Conservation (phyloP, 192 early-diverging fungal genomes). For the Funneliformis mosseae region DNA sequence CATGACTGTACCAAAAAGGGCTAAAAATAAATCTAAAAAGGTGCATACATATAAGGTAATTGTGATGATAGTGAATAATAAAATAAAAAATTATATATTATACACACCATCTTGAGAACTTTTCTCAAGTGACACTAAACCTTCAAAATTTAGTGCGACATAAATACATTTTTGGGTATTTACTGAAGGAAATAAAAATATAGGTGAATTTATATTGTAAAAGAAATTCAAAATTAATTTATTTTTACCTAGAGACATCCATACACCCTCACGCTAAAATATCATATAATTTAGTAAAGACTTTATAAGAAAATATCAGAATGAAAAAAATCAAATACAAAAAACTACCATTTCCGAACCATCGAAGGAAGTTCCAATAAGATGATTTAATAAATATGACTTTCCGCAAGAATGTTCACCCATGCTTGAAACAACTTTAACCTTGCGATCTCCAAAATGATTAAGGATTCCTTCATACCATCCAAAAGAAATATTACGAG, state of each 20-base stretch:
- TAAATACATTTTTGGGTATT: conserved; percentile 11
- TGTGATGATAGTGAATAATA: neutral
- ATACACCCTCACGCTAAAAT: conserved; percentile 32
- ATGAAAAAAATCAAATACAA: neutral
- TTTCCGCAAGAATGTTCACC: conserved; percentile 35
- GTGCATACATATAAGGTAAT: neutral
- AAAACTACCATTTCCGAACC: conserved; percentile 26
- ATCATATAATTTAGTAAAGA: neutral
- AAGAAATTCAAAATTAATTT: too few species aligned
- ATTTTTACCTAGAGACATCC: conserved; percentile 28
- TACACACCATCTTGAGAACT: conserved; percentile 19
- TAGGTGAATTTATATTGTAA: neutral
- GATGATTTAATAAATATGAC: conserved; percentile 33
- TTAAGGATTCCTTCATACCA: conserved; percentile 32
- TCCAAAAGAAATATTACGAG: conserved; percentile 5
- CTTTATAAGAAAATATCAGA: too few species aligned
- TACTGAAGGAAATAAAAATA: neutral
- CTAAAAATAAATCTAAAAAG: neutral
- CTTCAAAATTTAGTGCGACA: conserved; percentile 36
- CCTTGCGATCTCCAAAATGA: conserved; percentile 6
- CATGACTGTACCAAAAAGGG: neutral
- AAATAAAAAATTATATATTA: neutral
- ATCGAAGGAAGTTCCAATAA: conserved; percentile 24
- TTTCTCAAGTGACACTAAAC: conserved; percentile 18
- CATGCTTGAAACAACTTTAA: conserved; percentile 36